A percentile compares a stretch with the other conserved stretches of the same genome.
These are phyloP conservation scores for Pythium phragmiticola DNA, from an alignment of 352 stramenopile species.

Conservation along the genomic window DNA sequence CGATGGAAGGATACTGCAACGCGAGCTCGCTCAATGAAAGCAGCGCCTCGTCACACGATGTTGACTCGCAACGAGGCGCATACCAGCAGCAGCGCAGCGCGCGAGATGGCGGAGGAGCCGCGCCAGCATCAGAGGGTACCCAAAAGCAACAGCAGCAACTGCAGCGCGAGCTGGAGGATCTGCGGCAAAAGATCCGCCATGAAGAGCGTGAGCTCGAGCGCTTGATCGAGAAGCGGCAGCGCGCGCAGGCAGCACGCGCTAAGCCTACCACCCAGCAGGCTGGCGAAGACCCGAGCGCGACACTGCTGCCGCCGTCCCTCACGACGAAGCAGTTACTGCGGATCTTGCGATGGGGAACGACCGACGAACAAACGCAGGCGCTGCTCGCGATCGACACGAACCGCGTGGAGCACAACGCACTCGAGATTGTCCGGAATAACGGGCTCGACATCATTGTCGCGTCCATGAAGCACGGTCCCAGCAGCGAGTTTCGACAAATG, in stretches of 20 bases:
- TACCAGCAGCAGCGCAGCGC: conserved; percentile 12
- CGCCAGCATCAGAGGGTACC: neutral
- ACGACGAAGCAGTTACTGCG: conserved; percentile 24
- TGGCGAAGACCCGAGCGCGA: neutral
- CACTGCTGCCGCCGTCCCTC: neutral
- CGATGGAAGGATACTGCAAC: conserved; percentile 9
- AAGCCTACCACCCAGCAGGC: neutral
- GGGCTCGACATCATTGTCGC: conserved; percentile 28
- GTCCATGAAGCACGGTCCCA: conserved; percentile 28
- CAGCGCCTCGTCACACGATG: neutral
- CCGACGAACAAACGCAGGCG: conserved; percentile 21
- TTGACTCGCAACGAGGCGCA: conserved; percentile 11
- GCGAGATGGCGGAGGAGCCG: neutral
- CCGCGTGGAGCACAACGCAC: conserved; percentile 10
- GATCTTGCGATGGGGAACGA: conserved; percentile 20
- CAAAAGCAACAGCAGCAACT: conserved; percentile 8
- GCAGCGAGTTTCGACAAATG: conserved; percentile 20
- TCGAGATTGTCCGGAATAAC: conserved; percentile 23
- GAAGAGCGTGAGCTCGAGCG: conserved; percentile 23
- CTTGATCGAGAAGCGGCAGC: conserved; percentile 13
- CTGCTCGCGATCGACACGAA: conserved; percentile 11
- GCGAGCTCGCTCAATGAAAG: conserved; percentile 1
- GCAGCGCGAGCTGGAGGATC: conserved; percentile 20
- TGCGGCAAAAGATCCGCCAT: conserved; percentile 24
- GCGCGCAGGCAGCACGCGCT: neutral